A percentile compares a stretch with the other conserved stretches of the same genome.
phyloP scores from a whole-genome alignment of 768 basidiomycete species.

The Auricularia cornea region DNA sequence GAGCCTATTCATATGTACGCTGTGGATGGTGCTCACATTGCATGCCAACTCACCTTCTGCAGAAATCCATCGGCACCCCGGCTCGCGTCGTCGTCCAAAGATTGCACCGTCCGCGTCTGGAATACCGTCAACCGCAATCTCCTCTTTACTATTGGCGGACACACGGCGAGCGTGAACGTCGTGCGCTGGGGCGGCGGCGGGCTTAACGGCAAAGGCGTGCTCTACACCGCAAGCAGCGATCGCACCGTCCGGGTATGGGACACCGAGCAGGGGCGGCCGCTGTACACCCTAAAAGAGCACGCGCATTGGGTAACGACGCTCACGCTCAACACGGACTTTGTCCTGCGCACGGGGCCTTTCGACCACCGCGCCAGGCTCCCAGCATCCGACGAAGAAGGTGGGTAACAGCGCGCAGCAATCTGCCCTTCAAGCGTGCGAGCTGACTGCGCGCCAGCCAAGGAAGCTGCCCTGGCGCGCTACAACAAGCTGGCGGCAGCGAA shows the following conservation, averaged over 20 bases:
- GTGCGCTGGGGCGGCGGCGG: conserved; percentile 92
- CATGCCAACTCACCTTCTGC: conserved; percentile 6
- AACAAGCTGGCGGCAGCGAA: conserved; percentile 49
- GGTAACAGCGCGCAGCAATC: conserved; percentile 12
- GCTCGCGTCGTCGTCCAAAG: conserved; percentile 92
- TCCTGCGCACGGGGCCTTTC: conserved; percentile 89
- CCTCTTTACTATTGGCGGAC: conserved; percentile 85
- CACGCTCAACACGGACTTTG: conserved; percentile 90
- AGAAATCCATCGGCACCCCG: conserved; percentile 77
- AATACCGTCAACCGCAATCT: conserved; percentile 57
- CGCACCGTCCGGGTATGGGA: conserved; percentile 94
- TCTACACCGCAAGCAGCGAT: conserved; percentile 95
- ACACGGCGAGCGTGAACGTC: conserved; percentile 89
- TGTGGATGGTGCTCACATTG: neutral
- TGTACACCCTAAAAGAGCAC: conserved; percentile 86
- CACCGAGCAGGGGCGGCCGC: conserved; percentile 75
- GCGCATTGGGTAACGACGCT: conserved; percentile 99
- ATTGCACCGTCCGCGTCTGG: conserved; percentile 95
- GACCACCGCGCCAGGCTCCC: conserved; percentile 81
- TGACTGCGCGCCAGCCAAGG: conserved; percentile 47
- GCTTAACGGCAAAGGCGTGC: conserved; percentile 50
- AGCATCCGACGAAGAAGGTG: conserved; percentile 75
- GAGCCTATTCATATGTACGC: conserved; percentile 85
- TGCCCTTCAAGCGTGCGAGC: neutral
- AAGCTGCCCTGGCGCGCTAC: conserved; percentile 70